These are phyloP conservation scores for Murraya paniculata DNA, from an alignment of 345 rosid species.

Conservation along the genomic window DNA sequence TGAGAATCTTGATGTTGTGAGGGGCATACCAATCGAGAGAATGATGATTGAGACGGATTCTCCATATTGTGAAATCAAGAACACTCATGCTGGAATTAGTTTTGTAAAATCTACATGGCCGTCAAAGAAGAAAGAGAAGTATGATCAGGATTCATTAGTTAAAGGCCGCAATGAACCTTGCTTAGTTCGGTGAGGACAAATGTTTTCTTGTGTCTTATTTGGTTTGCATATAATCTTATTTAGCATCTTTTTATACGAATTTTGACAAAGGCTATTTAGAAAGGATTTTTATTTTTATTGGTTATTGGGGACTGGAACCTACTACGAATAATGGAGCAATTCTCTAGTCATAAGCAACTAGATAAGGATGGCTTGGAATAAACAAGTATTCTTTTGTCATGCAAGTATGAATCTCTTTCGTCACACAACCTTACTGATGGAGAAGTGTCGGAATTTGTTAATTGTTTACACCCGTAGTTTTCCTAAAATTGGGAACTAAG, in stretches of 20 bases:
- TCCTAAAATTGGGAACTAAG: not conserved
- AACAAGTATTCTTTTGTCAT: not conserved
- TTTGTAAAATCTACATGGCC: constrained; percentile 73
- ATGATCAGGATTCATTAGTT: constrained; percentile 66
- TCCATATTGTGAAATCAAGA: constrained; percentile 93
- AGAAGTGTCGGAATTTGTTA: not conserved
- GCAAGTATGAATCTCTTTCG: not conserved
- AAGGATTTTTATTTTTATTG: not conserved
- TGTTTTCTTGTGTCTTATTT: not conserved
- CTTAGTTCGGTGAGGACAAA: constrained; percentile 64
- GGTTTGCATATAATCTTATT: not conserved
- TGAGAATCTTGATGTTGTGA: constrained; percentile 82
- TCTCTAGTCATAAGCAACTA: not conserved
- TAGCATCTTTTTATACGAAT: not conserved
- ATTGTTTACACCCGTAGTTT: not conserved
- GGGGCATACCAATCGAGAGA: constrained; percentile 69
- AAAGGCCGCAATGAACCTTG: constrained; percentile 98
- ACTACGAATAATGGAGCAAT: not conserved
- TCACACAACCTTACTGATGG: not conserved
- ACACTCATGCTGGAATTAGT: constrained; percentile 72
- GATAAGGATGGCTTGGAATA: not conserved
- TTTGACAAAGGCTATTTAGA: not conserved
- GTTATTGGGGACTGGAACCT: not conserved
- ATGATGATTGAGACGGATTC: constrained; percentile 99
- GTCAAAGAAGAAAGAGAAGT: constrained; percentile 91